Percentiles rank a stretch among this genome's conserved stretches.
phyloP scores from a whole-genome alignment of 805 yeast species.

The Metschnikowia lachancei region DNA sequence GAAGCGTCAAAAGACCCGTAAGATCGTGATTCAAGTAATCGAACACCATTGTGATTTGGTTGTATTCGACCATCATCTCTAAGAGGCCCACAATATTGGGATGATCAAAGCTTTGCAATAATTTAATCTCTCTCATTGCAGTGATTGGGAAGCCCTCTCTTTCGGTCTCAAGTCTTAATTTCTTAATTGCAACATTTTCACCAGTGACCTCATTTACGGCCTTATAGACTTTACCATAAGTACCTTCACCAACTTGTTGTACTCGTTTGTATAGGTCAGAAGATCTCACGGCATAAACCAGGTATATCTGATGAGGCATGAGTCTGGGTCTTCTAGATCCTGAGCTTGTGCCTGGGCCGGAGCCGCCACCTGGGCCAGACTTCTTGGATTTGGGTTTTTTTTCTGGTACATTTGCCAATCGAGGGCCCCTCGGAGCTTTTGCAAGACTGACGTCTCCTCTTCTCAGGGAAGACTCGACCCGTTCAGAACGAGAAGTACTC shows the following conservation, averaged over 20 bases:
- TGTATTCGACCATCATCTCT: constrained; percentile 85
- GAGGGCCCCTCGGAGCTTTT: constrained; percentile 5
- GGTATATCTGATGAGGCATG: constrained; percentile 32
- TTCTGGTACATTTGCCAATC: constrained; percentile 3
- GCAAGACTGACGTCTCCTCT: constrained; percentile 1
- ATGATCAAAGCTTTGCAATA: constrained; percentile 80
- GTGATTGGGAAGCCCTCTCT: constrained; percentile 96
- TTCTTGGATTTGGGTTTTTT: constrained; percentile 1
- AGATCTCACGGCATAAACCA: constrained; percentile 27
- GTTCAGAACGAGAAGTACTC: neutral
- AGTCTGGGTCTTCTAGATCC: constrained; percentile 17
- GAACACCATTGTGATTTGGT: constrained; percentile 81
- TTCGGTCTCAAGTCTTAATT: constrained; percentile 79
- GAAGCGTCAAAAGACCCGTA: constrained; percentile 80
- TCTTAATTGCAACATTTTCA: constrained; percentile 80
- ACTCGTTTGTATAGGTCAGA: constrained; percentile 60
- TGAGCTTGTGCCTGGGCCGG: neutral
- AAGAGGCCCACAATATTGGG: constrained; percentile 73
- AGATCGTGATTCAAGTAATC: constrained; percentile 93
- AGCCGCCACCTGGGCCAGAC: constrained; percentile 1
- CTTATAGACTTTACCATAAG: constrained; percentile 94
- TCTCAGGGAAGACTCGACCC: constrained; percentile 2
- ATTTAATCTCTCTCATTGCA: constrained; percentile 85
- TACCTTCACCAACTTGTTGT: constrained; percentile 97
- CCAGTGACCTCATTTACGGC: constrained; percentile 70